These are phyloP conservation scores for Ramaria sp. DNA, from an alignment of 768 basidiomycete species.

Conservation along the genomic window DNA sequence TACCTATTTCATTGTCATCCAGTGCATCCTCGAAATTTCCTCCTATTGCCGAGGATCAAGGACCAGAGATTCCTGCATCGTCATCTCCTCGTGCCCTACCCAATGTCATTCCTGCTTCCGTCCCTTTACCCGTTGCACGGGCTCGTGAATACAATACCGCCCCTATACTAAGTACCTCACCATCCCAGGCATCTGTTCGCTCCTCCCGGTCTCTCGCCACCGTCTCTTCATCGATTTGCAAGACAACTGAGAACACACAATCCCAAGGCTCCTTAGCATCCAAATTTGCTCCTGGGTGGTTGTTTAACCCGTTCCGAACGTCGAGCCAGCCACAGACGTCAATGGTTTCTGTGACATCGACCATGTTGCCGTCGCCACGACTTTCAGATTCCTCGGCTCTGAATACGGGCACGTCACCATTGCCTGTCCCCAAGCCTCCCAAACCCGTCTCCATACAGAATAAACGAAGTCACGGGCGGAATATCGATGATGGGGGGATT, in stretches of 20 bases:
- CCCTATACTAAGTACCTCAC: conserved; percentile 39
- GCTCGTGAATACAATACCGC: not conserved
- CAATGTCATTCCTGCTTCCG: not conserved
- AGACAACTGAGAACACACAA: conserved; percentile 13
- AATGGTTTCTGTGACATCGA: conserved; percentile 38
- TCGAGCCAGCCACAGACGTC: conserved; percentile 55
- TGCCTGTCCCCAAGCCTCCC: conserved; percentile 26
- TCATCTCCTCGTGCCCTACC: not conserved
- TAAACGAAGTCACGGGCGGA: not conserved
- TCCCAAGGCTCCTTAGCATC: conserved; percentile 35
- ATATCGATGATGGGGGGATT: conserved; percentile 1
- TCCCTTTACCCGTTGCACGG: not conserved
- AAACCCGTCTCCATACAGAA: conserved; percentile 29
- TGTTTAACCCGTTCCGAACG: conserved; percentile 65
- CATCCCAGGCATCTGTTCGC: conserved; percentile 55
- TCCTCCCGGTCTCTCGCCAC: conserved; percentile 44
- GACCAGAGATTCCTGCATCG: not conserved
- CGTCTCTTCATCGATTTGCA: conserved; percentile 26
- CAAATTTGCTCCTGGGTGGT: conserved; percentile 65
- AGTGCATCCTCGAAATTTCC: conserved; percentile 36
- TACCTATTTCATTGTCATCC: conserved; percentile 37
- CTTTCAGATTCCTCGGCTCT: conserved; percentile 14
- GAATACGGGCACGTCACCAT: conserved; percentile 7
- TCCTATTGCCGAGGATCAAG: conserved; percentile 47
- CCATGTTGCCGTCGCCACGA: conserved; percentile 15